Evolutionary conservation across 108 stramenopile genomes (phyloP).

Genomic region (Fistulifera pelliculosa): DNA sequence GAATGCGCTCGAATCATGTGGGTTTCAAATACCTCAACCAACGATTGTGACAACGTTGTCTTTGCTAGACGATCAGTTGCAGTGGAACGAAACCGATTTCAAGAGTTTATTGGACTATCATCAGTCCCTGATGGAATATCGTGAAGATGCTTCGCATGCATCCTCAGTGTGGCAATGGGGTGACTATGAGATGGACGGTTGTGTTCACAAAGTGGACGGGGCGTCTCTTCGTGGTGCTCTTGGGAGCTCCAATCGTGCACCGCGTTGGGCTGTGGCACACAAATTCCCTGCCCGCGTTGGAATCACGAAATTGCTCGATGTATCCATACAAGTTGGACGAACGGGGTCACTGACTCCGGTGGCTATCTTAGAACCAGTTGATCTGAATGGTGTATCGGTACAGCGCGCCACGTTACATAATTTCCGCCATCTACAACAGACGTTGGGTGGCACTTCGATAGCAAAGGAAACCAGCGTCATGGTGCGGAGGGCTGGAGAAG

Average conservation of each 20-base stretch:
- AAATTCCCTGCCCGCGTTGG: slow-evolving; percentile 72
- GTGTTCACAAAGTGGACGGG: slow-evolving; percentile 83
- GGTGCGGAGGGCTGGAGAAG: slow-evolving; percentile 82
- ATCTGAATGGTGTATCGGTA: slow-evolving; percentile 72
- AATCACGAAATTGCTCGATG: slow-evolving; percentile 52
- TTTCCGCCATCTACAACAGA: slow-evolving; percentile 60
- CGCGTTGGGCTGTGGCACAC: slow-evolving; percentile 89
- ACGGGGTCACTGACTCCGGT: slow-evolving; percentile 92
- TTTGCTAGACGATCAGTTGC: slow-evolving; percentile 1
- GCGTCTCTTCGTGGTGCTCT: slow-evolving; percentile 28
- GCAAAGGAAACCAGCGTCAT: slow-evolving; percentile 46
- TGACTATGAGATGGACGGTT: slow-evolving; percentile 85
- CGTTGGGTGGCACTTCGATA: slow-evolving; percentile 32
- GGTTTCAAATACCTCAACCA: slow-evolving; percentile 58
- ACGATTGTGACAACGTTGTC: slow-evolving; percentile 21
- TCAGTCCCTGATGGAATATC: slow-evolving; percentile 30
- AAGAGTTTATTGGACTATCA: slow-evolving; percentile 39
- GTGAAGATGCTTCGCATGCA: slow-evolving; percentile 5
- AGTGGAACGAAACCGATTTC: slow-evolving; percentile 15
- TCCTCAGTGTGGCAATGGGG: slow-evolving; percentile 25
- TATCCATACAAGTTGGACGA: slow-evolving; percentile 81
- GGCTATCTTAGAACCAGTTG: slow-evolving; percentile 78
- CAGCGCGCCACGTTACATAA: slow-evolving; percentile 89
- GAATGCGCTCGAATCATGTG: slow-evolving; percentile 29
- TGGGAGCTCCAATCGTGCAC: slow-evolving; percentile 68